Evolutionary conservation across 2,329 filamentous ascomycete genomes (phyloP), one percentile per base, ranked within the genome.

Genomic region (Moelleriella libera): DNA sequence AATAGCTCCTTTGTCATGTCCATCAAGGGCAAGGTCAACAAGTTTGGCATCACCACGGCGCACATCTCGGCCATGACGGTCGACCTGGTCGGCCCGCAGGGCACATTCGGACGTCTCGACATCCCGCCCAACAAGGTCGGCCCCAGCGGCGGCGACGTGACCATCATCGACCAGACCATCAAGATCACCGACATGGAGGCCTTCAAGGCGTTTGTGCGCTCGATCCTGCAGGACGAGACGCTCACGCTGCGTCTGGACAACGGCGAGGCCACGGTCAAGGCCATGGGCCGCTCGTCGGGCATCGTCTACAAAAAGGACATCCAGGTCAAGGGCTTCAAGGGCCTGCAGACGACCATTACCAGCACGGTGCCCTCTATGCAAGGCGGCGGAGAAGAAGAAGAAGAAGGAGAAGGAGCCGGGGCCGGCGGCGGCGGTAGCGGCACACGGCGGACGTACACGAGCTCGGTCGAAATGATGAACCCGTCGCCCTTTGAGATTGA

Each of bases 261-360:
- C 21, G 43, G 43, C 5, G 7, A 45, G 30, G 30, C 30, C 30
- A 45, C 30, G 9, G 12, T 45, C 31, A 45, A 45, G 43, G 29
- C 43, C 9, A 14, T 45, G 9, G 43, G 43, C 9, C 43, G 43
- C 8, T 30, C 43, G 9, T 11, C 43, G 8, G 29, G 14, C 43
- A 45, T 45, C 21, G 43, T 45, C 30, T 45, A 45, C 30, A 37
- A n/a, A 9, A 45, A 45, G 14, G 43, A 45, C 43, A 37, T 45
- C 9, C 43, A 32, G 32, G 30, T 45, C 43, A 32, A 37, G 29
- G 43, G 43, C 5, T 6, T 45, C 12, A 45, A 45, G 43, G 21
- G 43, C 30, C 43, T 45, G 30, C 9, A 37, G 43, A 37, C 21
- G 43, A 37, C 9, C 12, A 30, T 45, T 12, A 45, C 21, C 8